Percentiles rank a stretch among this genome's conserved stretches.
Conservation (phyloP, 257 asterid genomes). For the Anisodus acutangulus region DNA sequence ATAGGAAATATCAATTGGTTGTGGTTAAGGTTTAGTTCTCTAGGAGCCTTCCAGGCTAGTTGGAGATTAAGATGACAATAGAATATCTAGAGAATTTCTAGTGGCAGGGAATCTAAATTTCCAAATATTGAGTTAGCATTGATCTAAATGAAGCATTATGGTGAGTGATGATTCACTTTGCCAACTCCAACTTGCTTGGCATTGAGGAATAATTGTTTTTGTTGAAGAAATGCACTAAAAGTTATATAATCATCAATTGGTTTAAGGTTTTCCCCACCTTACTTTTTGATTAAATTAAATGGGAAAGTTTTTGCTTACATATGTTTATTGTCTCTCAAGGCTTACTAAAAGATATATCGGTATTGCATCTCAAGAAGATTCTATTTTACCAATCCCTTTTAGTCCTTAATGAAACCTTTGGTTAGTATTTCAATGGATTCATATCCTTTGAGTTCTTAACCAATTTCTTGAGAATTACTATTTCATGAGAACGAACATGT, state of each 20-base stretch:
- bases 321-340: conserved; percentile 17
- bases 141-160: neutral
- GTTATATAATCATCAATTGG: neutral
- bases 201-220: neutral
- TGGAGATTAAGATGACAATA: neutral
- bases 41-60: conserved; percentile 16
- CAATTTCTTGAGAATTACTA: conserved; percentile 21
- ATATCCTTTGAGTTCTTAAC: neutral
- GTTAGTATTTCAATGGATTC: conserved; percentile 14
- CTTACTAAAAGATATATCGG: neutral
- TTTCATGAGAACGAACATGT: neutral
- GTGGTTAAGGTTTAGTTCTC: conserved; percentile 4
- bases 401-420: neutral
- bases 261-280: neutral
- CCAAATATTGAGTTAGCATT: neutral
- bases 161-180: conserved; percentile 11
- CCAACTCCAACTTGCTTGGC: neutral
- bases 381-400: conserved; percentile 8
- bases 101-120: neutral
- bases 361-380: conserved; percentile 24
- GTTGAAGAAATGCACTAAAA: neutral
- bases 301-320: neutral
- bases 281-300: neutral
- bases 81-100: neutral
- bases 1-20: neutral